Percentiles rank a stretch among this genome's conserved stretches.
Conservation (phyloP, 352 stramenopile genomes). For the Globisporangium paroecandrum region DNA sequence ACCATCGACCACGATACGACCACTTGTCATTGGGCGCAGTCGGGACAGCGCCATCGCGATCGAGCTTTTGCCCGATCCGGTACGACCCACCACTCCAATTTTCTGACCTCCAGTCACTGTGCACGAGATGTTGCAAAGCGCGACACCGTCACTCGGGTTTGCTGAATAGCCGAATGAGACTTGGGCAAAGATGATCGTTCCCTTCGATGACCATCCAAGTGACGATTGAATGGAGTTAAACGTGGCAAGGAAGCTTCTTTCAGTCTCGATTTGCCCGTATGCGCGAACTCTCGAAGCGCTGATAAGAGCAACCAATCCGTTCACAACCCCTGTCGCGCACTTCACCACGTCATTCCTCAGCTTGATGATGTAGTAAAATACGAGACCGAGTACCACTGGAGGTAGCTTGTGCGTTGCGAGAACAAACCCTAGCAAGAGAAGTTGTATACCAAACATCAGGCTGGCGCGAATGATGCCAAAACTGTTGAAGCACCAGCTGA, state of each 20-base stretch:
- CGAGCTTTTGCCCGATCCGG: constrained; percentile 55
- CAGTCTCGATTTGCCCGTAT: constrained; percentile 24
- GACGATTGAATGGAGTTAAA: constrained; percentile 18
- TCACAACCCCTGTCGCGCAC: too few relatives aligned
- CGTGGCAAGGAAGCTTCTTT: constrained; percentile 19
- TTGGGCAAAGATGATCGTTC: constrained; percentile 34
- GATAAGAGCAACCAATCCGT: too few relatives aligned
- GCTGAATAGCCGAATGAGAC: constrained; percentile 32
- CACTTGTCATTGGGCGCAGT: constrained; percentile 38
- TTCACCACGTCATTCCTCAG: too few relatives aligned
- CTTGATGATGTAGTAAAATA: too few relatives aligned
- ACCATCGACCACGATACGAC: constrained; percentile 86
- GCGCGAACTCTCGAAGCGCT: constrained; percentile 11
- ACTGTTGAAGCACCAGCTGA: too few relatives aligned
- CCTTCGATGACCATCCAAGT: constrained; percentile 24
- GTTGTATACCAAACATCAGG: too few relatives aligned
- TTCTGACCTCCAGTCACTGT: constrained; percentile 37
- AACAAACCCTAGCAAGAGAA: too few relatives aligned
- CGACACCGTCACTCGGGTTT: constrained; percentile 14
- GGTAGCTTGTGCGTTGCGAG: too few relatives aligned
- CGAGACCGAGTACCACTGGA: too few relatives aligned
- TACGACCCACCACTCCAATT: constrained; percentile 51
- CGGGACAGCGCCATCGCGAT: constrained; percentile 53
- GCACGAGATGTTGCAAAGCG: constrained; percentile 40
- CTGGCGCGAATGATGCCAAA: too few relatives aligned